Evolutionary conservation across 2,329 filamentous ascomycete genomes (phyloP).

Genomic region (Trichoderma aggressivum): DNA sequence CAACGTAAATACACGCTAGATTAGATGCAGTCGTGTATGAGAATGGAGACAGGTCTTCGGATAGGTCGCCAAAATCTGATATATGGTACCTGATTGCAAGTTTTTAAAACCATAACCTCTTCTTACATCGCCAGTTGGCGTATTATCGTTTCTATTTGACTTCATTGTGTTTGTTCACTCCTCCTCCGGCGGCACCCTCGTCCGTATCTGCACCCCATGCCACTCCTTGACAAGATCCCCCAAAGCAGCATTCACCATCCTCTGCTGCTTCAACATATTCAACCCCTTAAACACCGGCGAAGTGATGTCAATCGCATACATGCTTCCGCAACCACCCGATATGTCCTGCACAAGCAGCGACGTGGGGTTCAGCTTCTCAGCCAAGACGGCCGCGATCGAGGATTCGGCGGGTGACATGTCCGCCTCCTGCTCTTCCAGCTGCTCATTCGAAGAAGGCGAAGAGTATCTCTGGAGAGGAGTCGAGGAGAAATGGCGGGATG

Average conservation of each 20-base stretch:
- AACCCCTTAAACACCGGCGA: conserved; percentile 68
- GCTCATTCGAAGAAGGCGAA: neutral
- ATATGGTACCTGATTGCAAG: too few relatives aligned
- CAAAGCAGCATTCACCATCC: conserved; percentile 72
- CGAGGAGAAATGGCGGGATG: neutral
- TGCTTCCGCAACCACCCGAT: conserved; percentile 78
- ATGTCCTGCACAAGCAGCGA: conserved; percentile 70
- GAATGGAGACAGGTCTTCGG: too few relatives aligned
- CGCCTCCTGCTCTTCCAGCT: conserved; percentile 21
- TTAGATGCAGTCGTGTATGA: too few relatives aligned
- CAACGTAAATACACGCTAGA: too few relatives aligned
- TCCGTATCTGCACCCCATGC: conserved; percentile 81
- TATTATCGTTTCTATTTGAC: too few relatives aligned
- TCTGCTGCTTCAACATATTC: conserved; percentile 75
- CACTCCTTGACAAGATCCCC: conserved; percentile 74
- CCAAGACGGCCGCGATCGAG: conserved; percentile 54
- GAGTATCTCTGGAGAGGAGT: neutral
- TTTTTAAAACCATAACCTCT: too few relatives aligned
- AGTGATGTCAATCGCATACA: conserved; percentile 80
- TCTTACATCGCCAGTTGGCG: neutral
- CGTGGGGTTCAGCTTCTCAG: conserved; percentile 48
- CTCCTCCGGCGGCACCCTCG: conserved; percentile 45
- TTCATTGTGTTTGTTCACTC: neutral
- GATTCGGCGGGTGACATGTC: conserved; percentile 51
- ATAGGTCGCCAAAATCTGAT: too few relatives aligned